Evolutionary conservation across 495 filamentous ascomycete genomes (phyloP).

Genomic region (Penicillium parvum): DNA sequence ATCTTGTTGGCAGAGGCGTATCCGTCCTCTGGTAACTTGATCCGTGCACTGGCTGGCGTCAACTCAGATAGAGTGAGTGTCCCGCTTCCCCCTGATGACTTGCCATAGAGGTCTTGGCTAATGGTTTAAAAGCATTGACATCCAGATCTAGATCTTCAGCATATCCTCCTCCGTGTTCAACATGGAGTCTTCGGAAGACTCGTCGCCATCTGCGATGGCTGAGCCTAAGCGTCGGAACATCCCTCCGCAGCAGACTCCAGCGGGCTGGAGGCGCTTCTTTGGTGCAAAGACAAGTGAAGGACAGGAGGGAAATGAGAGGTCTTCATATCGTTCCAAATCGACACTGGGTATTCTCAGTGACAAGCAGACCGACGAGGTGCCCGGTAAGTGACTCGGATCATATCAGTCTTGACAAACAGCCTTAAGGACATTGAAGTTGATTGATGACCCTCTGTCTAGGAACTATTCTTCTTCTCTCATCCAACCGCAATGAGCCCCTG

Average conservation of each 20-base stretch:
- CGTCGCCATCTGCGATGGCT: neutral
- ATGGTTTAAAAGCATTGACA: too few relatives aligned
- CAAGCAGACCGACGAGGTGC: constrained; percentile 80
- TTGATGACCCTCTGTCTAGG: constrained; percentile 40
- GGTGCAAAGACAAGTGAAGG: constrained; percentile 4
- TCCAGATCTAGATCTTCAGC: neutral
- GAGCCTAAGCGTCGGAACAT: neutral
- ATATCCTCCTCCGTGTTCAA: neutral
- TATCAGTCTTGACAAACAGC: neutral
- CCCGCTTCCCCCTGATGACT: neutral
- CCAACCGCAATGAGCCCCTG: constrained; percentile 74
- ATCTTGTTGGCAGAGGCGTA: neutral
- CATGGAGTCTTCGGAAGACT: constrained; percentile 6
- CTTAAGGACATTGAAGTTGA: neutral
- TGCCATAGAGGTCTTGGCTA: neutral
- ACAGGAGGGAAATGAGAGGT: constrained; percentile 1
- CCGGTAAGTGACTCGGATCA: constrained; percentile 55
- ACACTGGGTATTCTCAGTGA: constrained; percentile 84
- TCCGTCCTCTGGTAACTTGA: neutral
- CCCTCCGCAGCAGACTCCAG: neutral
- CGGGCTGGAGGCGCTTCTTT: constrained; percentile 23
- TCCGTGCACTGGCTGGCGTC: constrained; percentile 3
- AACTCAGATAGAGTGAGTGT: constrained; percentile 7
- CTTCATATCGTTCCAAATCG: constrained; percentile 52
- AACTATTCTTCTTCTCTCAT: constrained; percentile 73